These are phyloP conservation scores for Geotrichum phurueaensis DNA, from an alignment of 1,139 yeast species.

Conservation along the genomic window DNA sequence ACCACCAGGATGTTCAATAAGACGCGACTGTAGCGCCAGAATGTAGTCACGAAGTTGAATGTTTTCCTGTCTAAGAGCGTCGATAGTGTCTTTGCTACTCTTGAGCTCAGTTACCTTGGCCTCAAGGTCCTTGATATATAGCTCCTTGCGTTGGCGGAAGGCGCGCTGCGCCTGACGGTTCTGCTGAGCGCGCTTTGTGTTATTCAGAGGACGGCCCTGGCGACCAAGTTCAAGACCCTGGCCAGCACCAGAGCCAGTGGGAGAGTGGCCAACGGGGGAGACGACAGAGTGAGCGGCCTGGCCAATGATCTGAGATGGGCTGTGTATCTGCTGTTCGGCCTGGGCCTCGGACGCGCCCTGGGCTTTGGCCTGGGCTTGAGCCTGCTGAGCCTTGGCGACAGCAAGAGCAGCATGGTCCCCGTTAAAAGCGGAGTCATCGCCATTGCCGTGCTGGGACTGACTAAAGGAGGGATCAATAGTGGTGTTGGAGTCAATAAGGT, in stretches of 20 bases:
- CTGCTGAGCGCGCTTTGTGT: conserved; percentile 80
- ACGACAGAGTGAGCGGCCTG: conserved; percentile 3
- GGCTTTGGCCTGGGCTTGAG: conserved; percentile 4
- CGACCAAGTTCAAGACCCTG: conserved; percentile 20
- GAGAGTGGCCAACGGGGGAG: background rate
- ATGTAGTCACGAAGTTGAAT: conserved; percentile 68
- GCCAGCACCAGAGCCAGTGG: background rate
- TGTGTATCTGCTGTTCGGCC: conserved; percentile 7
- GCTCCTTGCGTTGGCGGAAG: conserved; percentile 74
- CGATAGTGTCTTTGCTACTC: conserved; percentile 54
- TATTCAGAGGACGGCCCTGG: conserved; percentile 48
- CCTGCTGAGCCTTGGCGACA: conserved; percentile 16
- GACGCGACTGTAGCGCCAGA: conserved; percentile 58
- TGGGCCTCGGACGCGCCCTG: conserved; percentile 6
- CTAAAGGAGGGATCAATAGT: conserved; percentile 17
- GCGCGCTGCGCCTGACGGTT: conserved; percentile 87
- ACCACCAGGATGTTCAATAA: conserved; percentile 44
- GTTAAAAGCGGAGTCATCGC: conserved; percentile 14
- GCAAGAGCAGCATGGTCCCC: conserved; percentile 17
- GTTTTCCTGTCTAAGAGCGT: conserved; percentile 61
- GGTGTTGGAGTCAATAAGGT: conserved; percentile 10
- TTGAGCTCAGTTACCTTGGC: conserved; percentile 58
- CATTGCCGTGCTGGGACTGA: conserved; percentile 7
- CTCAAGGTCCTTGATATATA: conserved; percentile 72
- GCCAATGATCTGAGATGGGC: conserved; percentile 6